These are phyloP conservation scores for Xylariales sp. DNA, from an alignment of 2,329 filamentous ascomycete genomes.

Conservation along the genomic window DNA sequence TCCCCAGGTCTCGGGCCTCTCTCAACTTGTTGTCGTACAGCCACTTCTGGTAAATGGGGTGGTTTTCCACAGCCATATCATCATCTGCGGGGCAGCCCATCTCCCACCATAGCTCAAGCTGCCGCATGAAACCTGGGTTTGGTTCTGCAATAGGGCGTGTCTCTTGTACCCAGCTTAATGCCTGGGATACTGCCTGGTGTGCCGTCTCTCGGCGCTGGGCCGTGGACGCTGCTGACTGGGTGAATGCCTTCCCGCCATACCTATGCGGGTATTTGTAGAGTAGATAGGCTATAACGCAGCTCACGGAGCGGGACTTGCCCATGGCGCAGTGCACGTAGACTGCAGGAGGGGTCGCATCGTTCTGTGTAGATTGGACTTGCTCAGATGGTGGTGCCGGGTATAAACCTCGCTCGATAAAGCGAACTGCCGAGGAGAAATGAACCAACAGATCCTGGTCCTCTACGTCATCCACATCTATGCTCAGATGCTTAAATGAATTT, in stretches of 20 bases:
- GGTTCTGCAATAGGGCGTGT: constrained; percentile 78
- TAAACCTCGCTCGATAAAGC: constrained; percentile 78
- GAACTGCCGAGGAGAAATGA: constrained; percentile 72
- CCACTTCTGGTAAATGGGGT: constrained; percentile 77
- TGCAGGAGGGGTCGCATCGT: constrained; percentile 49
- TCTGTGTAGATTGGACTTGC: constrained; percentile 42
- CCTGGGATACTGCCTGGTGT: constrained; percentile 47
- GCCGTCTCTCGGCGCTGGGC: constrained; percentile 36
- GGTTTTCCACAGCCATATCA: constrained; percentile 49
- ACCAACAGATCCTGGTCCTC: constrained; percentile 83
- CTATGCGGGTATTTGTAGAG: constrained; percentile 61
- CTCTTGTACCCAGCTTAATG: constrained; percentile 65
- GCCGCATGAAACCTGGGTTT: constrained; percentile 86
- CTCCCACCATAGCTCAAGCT: constrained; percentile 80
- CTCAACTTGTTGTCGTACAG: constrained; percentile 51
- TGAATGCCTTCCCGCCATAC: constrained; percentile 38
- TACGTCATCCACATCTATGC: constrained; percentile 84
- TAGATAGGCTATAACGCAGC: constrained; percentile 79
- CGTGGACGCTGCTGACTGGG: constrained; percentile 35
- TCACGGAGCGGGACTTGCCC: constrained; percentile 90
- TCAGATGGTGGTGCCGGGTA: constrained; percentile 24
- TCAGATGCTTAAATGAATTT: constrained; percentile 64
- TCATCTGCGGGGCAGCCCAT: constrained; percentile 73
- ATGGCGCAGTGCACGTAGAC: constrained; percentile 75
- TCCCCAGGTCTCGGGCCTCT: constrained; percentile 62